These are phyloP conservation scores for Ophiostoma quercus DNA, from an alignment of 2,329 filamentous ascomycete genomes.

Conservation along the genomic window DNA sequence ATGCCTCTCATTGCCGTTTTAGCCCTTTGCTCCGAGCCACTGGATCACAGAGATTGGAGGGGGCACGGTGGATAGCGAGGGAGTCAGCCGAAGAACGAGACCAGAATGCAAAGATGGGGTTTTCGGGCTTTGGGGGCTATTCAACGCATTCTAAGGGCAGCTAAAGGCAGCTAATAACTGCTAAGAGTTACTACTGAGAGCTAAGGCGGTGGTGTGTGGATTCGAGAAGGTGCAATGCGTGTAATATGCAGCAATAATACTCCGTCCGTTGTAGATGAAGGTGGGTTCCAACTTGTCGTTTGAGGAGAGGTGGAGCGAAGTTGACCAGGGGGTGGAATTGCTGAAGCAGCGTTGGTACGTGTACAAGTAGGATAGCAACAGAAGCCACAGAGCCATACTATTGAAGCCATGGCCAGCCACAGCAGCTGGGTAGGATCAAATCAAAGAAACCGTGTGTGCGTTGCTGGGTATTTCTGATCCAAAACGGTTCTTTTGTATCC, in stretches of 20 bases:
- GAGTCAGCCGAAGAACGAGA: not conserved
- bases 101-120: not conserved
- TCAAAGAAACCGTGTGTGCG: not conserved
- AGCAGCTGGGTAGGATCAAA: not conserved
- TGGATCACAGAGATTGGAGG: conserved; percentile 20
- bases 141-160: too few relatives aligned
- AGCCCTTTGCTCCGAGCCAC: conserved; percentile 5
- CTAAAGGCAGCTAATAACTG: not conserved
- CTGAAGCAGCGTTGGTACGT: not conserved
- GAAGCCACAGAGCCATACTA: too few relatives aligned
- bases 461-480: not conserved
- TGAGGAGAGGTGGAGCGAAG: not conserved
- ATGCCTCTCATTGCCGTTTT: conserved; percentile 11
- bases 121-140: not conserved
- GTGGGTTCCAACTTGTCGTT: not conserved
- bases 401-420: not conserved
- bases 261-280: not conserved
- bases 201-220: conserved; percentile 18
- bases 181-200: not conserved
- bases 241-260: conserved; percentile 6
- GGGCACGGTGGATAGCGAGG: conserved; percentile 16
- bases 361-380: not conserved
- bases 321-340: not conserved
- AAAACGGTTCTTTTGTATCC: not conserved
- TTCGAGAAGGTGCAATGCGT: conserved; percentile 9